Conservation (phyloP, 768 basidiomycete species). For the Macrocybe gigantea region DNA sequence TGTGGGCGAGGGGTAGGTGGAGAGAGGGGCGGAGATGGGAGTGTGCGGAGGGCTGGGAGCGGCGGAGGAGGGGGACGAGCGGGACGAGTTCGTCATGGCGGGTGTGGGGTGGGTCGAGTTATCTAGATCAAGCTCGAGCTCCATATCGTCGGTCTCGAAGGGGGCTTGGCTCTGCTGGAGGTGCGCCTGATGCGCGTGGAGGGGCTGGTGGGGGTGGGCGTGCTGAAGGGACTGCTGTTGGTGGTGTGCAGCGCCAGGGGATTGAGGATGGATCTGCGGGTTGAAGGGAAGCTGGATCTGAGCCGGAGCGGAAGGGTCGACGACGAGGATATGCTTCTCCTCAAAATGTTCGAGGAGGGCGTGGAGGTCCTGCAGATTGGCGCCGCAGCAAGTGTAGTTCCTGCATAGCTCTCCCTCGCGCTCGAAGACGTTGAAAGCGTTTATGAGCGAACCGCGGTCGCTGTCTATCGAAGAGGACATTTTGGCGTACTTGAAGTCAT, state of each 20-base stretch:
- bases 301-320: conserved; percentile 36
- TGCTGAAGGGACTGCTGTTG: conserved; percentile 18
- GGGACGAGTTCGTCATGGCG: conserved; percentile 17
- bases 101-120: conserved; percentile 20
- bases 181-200: conserved; percentile 23
- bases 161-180: conserved; percentile 30
- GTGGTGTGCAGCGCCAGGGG: conserved; percentile 10
- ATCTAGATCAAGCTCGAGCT: conserved; percentile 62
- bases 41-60: conserved; percentile 43
- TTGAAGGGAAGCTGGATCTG: conserved; percentile 43
- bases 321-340: conserved; percentile 78
- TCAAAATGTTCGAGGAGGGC: conserved; percentile 92
- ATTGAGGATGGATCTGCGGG: conserved; percentile 16
- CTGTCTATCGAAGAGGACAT: conserved; percentile 49
- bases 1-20: conserved; percentile 32
- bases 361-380: conserved; percentile 64
- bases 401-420: conserved; percentile 76
- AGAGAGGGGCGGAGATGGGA: conserved; percentile 44
- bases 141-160: conserved; percentile 80
- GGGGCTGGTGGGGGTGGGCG: conserved; percentile 16
- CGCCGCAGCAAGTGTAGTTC: conserved; percentile 88
- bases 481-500: conserved; percentile 29
- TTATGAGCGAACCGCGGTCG: conserved; percentile 55
- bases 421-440: conserved; percentile 61
- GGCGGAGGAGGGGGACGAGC: conserved; percentile 36